Base-by-base conservation (phyloP, 2,329 filamentous ascomycete species). In the Cercospora brassicicola region DNA sequence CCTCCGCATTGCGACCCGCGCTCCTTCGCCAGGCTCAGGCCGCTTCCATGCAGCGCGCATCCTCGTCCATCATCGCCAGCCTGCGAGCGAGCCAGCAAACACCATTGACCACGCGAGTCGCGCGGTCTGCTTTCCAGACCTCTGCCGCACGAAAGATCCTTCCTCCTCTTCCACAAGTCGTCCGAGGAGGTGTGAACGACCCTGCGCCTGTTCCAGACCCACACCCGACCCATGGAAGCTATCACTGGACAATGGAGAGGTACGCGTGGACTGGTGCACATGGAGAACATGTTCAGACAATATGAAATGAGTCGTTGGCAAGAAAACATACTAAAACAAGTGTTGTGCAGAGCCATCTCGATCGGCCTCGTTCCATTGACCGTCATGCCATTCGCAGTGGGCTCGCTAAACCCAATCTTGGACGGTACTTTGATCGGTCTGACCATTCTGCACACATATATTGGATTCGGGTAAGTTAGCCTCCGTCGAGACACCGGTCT, bases 211-310 rank as follows among this genome's bases (percentile, higher is more conserved):
- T 97, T 26, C 94, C 93, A 56, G 79, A 87, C 23, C 82, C 92
- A 63, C 88, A 87, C 74, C 89, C 94, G 51, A 84, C 89, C 65
- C 92, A 99, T 83, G 95, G 95, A 76, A 96, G 91, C 81, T 99
- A 98, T 85, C 95, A 99, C 87, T 99, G 95, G 95, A 92, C 91
- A 69, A 97, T 97, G 78, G 95, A 99, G 86, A 85, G 89, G 86
- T 88, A 78, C 42, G 66, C 45, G 42, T 26, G 78, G 95, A 99
- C 86, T 85, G 89, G 86, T 88, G 78, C 31, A 65, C 39, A 59
- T 30, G 51, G 18, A 42, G n/a, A n/a, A 64, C 45, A 51, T 36
- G 23, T 39, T 42, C 48, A 48, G 30, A 28, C 33, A 31, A 26
- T 11, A 33, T 15, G 28, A 39, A 33, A 65, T 42, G 36, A 53